phyloP scores from a whole-genome alignment of 1,139 yeast species.

The Scheffersomyces titani region DNA sequence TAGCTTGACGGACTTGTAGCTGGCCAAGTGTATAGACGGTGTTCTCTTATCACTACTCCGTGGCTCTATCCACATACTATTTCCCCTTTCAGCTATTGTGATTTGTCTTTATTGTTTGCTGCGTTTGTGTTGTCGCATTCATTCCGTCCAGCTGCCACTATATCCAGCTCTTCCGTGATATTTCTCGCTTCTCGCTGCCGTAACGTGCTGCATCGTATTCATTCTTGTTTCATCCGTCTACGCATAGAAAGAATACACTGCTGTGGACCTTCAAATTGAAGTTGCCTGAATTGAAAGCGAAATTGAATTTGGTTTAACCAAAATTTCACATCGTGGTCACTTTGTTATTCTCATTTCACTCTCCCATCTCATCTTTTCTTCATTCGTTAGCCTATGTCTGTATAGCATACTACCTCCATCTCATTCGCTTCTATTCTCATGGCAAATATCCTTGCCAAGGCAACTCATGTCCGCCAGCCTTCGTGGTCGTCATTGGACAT shows the following conservation, averaged over 20 bases:
- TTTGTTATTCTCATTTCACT: background rate
- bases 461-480: conserved; percentile 5
- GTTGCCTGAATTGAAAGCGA: background rate
- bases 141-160: background rate
- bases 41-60: background rate
- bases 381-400: background rate
- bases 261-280: background rate
- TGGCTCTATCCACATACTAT: background rate
- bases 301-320: background rate
- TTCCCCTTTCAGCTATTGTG: background rate
- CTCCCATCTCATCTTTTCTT: background rate
- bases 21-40: no score
- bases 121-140: background rate
- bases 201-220: background rate
- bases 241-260: background rate
- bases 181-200: background rate
- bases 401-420: background rate
- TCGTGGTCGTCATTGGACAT: background rate
- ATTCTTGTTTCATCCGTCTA: background rate
- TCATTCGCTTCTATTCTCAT: conserved; percentile 6
- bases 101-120: background rate
- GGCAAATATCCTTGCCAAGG: conserved; percentile 19
- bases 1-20: background rate
- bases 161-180: background rate
- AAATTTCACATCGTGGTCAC: background rate